phyloP scores from a whole-genome alignment of 2,329 filamentous ascomycete species.

The Fusarium tanahbumbuense region DNA sequence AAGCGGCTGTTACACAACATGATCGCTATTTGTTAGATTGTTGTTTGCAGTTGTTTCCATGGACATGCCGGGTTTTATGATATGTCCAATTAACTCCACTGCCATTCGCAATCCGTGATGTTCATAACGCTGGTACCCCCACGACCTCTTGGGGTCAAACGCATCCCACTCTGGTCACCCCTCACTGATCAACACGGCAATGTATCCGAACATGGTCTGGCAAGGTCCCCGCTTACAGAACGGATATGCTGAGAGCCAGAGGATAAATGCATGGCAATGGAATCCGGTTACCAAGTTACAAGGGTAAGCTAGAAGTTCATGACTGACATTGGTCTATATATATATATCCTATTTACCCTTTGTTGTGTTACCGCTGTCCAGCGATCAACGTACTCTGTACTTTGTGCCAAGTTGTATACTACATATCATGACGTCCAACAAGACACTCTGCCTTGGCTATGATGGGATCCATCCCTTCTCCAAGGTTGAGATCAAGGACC shows the following conservation, averaged over 20 bases:
- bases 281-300: conserved; percentile 1
- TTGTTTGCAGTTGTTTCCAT: background rate
- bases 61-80: too few species aligned
- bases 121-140: conserved; percentile 18
- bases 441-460: conserved; percentile 60
- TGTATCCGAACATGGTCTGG: conserved; percentile 3
- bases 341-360: conserved; percentile 6
- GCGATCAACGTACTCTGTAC: background rate
- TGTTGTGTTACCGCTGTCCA: background rate
- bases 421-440: conserved; percentile 36
- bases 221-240: conserved; percentile 22
- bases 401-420: background rate
- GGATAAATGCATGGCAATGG: conserved; percentile 27
- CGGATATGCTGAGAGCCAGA: conserved; percentile 2
- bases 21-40: background rate
- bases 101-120: conserved; percentile 9
- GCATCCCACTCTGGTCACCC: conserved; percentile 19
- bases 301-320: conserved; percentile 3
- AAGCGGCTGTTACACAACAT: conserved; percentile 6
- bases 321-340: conserved; percentile 15
- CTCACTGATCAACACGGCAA: conserved; percentile 32
- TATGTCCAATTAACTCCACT: conserved; percentile 2
- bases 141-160: conserved; percentile 31
- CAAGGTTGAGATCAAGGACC: conserved; percentile 61
- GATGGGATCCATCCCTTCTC: conserved; percentile 66